phyloP scores from a whole-genome alignment of 495 filamentous ascomycete species.

The Xylaria cubensis region DNA sequence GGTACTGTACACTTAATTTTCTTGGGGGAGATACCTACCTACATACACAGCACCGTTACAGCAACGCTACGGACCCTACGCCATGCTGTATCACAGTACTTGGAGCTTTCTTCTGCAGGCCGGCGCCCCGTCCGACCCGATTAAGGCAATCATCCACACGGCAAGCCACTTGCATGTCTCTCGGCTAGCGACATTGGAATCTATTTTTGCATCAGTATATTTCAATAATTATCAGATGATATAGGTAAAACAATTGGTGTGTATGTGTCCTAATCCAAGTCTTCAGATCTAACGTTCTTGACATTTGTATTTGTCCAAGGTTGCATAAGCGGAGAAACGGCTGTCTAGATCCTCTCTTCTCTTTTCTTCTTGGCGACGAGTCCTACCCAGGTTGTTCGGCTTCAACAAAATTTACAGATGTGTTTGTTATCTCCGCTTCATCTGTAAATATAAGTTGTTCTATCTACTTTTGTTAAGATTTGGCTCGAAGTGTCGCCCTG shows the following conservation, averaged over 20 bases:
- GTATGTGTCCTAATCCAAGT: neutral
- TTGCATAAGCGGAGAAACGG: neutral
- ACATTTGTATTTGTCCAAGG: neutral
- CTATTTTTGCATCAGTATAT: neutral
- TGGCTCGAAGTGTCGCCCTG: neutral
- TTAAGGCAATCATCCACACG: conserved; percentile 8
- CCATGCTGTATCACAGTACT: conserved; percentile 1
- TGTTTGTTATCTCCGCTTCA: neutral
- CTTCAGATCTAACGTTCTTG: neutral
- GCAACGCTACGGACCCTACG: neutral
- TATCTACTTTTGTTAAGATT: neutral
- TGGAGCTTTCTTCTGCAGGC: neutral
- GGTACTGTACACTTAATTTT: no score
- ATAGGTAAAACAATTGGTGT: neutral
- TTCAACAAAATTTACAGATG: neutral
- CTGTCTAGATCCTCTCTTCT: neutral
- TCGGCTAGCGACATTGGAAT: conserved; percentile 9
- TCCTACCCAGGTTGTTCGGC: neutral
- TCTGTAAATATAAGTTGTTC: neutral
- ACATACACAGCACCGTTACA: neutral
- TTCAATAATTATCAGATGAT: neutral
- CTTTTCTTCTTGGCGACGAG: neutral
- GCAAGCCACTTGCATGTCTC: neutral
- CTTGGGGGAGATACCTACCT: no score
- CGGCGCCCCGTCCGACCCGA: neutral